Evolutionary conservation across 768 basidiomycete genomes (phyloP), one percentile per base, ranked within the genome.

Genomic region (Gyrodon lividus): DNA sequence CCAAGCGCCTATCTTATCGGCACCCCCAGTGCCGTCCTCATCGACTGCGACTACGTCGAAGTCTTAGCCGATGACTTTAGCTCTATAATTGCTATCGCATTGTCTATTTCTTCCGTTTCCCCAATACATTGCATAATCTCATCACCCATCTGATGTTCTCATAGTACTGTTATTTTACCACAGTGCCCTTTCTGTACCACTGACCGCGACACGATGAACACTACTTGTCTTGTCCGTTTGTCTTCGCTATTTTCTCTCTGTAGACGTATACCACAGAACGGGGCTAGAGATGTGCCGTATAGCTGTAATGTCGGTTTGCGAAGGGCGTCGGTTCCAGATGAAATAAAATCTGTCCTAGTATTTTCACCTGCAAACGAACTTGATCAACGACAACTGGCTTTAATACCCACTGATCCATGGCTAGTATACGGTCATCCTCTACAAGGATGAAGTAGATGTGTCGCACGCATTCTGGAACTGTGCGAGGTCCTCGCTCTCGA

Each of bases 1-100:
- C 42, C 71, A 69, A n/a, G 56, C 67, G 2, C 70, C 72, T 2
- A 65, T 68, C 22, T 22, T 72, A 17, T 67, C 68, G 0, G 68
- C 72, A 5, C 65, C 72, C 14, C 71, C 71, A 10, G 41, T 58
- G 1, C 62, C 69, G 6, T 50, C 64, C 12, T 63, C 62, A 10
- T 45, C 59, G 4, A 37, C 24, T 9, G 38, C 54, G 14, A 45
- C 51, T 41, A 16, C 55, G 37, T 38, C 59, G 14, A 68, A 59
- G 23, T 46, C 63, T 13, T 41, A 34, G 4, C 17, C 52, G 23
- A 61, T 53, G 33, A 42, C 60, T 19, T 55, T 46, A n/a, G 24
- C 46, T 26, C 22, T 24, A 9, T 6, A 4, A 35, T 35, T 22
- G 23, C 16, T n/a, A 37, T 19, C 45, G 22, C 19, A 13, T 17